Evolutionary conservation across 768 basidiomycete genomes (phyloP).

Genomic region (Podaxis mareebaensis): DNA sequence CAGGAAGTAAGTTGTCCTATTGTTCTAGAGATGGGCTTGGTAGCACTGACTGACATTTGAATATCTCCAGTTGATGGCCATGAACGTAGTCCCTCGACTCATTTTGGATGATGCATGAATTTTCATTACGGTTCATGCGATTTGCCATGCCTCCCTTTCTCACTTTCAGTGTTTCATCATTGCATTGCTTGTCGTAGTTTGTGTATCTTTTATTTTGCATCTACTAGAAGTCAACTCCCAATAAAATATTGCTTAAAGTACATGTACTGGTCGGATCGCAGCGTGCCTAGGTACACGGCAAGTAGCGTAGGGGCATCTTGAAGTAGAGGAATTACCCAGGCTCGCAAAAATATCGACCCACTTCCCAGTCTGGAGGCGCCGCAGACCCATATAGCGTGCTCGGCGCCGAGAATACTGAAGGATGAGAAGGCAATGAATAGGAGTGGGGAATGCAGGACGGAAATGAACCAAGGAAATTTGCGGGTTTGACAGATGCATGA

Average conservation of each 20-base stretch:
- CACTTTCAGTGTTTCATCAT: not conserved
- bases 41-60: constrained; percentile 3
- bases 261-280: not conserved
- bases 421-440: not conserved
- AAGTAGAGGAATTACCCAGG: not conserved
- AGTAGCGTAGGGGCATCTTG: not conserved
- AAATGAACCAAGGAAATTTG: not conserved
- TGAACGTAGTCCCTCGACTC: constrained; percentile 93
- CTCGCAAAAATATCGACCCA: constrained; percentile 5
- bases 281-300: not conserved
- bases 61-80: constrained; percentile 78
- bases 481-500: not conserved
- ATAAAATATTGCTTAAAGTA: not conserved
- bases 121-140: not conserved
- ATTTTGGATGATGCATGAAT: constrained; percentile 78
- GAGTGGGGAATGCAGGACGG: constrained; percentile 2
- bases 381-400: constrained; percentile 7
- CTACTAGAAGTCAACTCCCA: not conserved
- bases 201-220: not conserved
- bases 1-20: constrained; percentile 63
- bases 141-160: no score
- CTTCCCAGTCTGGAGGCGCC: constrained; percentile 8
- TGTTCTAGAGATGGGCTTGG: constrained; percentile 1
- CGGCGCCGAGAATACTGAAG: not conserved
- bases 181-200: not conserved